phyloP scores from a whole-genome alignment of 371 early-diverging fungal genomes.

The Syncephalastrum monosporum region DNA sequence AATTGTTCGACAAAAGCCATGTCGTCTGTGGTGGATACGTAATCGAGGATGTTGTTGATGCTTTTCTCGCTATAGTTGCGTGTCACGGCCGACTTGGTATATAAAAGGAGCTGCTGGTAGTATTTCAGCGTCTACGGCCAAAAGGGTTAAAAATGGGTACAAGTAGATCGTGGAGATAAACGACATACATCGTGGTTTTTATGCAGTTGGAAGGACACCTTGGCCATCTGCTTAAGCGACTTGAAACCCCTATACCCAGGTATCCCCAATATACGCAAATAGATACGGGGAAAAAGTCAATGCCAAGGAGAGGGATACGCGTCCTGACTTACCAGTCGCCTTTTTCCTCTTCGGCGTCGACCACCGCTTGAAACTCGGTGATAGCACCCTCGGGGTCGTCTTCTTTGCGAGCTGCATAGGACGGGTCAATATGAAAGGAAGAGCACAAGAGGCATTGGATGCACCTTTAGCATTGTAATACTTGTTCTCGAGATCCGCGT shows the following conservation, averaged over 20 bases:
- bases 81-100: constrained; percentile 80
- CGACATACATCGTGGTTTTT: constrained; percentile 63
- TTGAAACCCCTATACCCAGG: constrained; percentile 83
- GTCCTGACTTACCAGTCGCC: constrained; percentile 73
- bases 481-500: constrained; percentile 89
- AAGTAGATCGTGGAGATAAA: background rate
- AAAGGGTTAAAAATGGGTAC: background rate
- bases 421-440: background rate
- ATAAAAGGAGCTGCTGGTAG: constrained; percentile 79
- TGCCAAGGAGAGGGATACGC: no score
- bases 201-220: constrained; percentile 73
- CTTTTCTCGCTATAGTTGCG: constrained; percentile 94
- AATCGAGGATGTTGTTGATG: constrained; percentile 93
- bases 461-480: constrained; percentile 95
- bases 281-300: no score
- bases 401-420: constrained; percentile 64
- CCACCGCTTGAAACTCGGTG: constrained; percentile 77
- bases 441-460: background rate
- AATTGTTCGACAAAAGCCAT: constrained; percentile 82
- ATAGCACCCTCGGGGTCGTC: constrained; percentile 82
- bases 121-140: constrained; percentile 64
- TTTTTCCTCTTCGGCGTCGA: constrained; percentile 79
- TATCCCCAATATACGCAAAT: no score
- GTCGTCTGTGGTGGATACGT: constrained; percentile 72
- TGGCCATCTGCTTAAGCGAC: constrained; percentile 92